These are phyloP conservation scores for Sarocladium strictum DNA, from an alignment of 2,329 filamentous ascomycete species.

Conservation along the genomic window DNA sequence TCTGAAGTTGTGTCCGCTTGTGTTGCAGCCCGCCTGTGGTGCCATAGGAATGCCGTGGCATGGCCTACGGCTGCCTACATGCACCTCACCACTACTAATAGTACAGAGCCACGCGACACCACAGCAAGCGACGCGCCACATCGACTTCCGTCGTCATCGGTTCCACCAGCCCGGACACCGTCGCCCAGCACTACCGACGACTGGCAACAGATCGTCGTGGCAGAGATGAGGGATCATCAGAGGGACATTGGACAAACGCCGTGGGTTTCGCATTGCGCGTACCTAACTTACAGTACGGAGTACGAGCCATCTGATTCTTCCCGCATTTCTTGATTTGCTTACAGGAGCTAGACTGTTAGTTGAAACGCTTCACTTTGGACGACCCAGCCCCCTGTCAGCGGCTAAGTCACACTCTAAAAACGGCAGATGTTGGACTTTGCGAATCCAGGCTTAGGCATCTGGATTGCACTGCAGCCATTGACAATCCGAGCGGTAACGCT, in stretches of 20 bases:
- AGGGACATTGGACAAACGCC: not conserved
- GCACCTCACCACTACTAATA: too few relatives aligned
- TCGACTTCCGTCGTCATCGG: constrained; percentile 1
- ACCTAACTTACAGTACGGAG: not conserved
- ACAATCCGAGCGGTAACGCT: not conserved
- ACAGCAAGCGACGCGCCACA: constrained; percentile 1
- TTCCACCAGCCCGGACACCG: not conserved
- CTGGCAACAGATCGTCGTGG: not conserved
- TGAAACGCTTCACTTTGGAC: not conserved
- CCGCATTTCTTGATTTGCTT: not conserved
- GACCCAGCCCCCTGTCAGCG: not conserved
- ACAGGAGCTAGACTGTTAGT: not conserved
- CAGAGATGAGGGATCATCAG: not conserved
- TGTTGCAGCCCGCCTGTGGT: constrained; percentile 6
- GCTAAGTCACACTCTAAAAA: not conserved
- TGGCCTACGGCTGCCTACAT: too few relatives aligned
- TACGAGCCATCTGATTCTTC: too few relatives aligned
- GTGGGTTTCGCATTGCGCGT: not conserved
- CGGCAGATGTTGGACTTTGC: not conserved
- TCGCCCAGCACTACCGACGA: not conserved
- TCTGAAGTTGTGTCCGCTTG: not conserved
- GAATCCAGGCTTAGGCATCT: not conserved
- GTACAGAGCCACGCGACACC: not conserved
- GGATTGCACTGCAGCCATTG: not conserved
- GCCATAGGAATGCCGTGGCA: not conserved